A percentile compares a stretch with the other conserved stretches of the same genome.
Evolutionary conservation across 1,284 basidiomycete species (phyloP).

Genomic region (Puccinia triticina): DNA sequence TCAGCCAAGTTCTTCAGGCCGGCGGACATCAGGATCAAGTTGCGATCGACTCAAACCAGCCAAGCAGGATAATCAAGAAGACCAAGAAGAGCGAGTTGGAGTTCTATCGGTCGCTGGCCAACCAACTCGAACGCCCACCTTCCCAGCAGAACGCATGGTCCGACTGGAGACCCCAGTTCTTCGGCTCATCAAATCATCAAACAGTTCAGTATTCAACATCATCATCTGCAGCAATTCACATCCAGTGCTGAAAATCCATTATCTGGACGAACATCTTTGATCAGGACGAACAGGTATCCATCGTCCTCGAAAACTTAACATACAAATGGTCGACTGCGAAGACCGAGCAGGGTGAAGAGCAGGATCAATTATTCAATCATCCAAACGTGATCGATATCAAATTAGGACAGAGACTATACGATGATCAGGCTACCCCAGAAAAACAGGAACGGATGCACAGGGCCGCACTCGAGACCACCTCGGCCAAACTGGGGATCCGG

Average conservation of each 20-base stretch:
- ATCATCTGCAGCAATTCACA: too few species aligned
- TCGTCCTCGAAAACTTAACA: slow-evolving; percentile 42
- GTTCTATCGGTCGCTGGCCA: slow-evolving; percentile 32
- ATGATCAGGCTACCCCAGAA: slow-evolving; percentile 37
- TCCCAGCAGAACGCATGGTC: not conserved
- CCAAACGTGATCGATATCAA: slow-evolving; percentile 50
- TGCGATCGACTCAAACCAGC: slow-evolving; percentile 7
- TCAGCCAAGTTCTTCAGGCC: not conserved
- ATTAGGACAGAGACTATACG: slow-evolving; percentile 42
- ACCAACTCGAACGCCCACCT: slow-evolving; percentile 9
- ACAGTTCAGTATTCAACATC: not conserved
- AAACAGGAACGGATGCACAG: slow-evolving; percentile 33
- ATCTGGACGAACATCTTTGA: not conserved
- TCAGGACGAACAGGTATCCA: not conserved
- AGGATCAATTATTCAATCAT: slow-evolving; percentile 22
- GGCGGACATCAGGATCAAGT: slow-evolving; percentile 43
- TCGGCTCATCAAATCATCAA: not conserved
- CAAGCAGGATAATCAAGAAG: slow-evolving; percentile 32
- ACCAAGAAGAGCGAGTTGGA: slow-evolving; percentile 9
- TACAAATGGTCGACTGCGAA: not conserved
- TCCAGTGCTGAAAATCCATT: too few species aligned
- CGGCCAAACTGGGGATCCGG: slow-evolving; percentile 37
- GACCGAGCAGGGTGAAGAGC: not conserved
- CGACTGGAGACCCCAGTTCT: slow-evolving; percentile 42
- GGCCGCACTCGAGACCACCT: slow-evolving; percentile 35